Percentiles rank a stretch among this genome's conserved stretches.
Conservation (phyloP, 2,329 filamentous ascomycete genomes). For the Diaporthe aspalathi region DNA sequence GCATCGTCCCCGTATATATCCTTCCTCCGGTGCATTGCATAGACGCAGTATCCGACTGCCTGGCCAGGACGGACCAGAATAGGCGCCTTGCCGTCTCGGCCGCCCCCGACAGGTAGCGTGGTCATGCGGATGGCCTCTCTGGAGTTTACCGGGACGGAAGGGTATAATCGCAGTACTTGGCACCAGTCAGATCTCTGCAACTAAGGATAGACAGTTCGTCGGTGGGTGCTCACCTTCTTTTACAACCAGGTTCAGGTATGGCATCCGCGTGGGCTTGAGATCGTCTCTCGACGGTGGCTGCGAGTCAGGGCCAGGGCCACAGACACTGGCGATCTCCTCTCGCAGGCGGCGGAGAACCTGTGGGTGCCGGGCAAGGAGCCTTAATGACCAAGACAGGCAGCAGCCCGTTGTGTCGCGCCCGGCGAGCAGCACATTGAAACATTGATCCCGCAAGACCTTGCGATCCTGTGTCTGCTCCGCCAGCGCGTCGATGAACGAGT, state of each 20-base stretch:
- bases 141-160: constrained; percentile 50
- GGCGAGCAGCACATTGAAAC: constrained; percentile 43
- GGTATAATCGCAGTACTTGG: constrained; percentile 48
- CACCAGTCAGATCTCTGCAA: background rate
- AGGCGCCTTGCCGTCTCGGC: constrained; percentile 47
- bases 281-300: constrained; percentile 40
- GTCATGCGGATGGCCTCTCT: constrained; percentile 47
- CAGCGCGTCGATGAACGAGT: constrained; percentile 25
- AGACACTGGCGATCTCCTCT: constrained; percentile 40
- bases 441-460: constrained; percentile 42
- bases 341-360: constrained; percentile 40
- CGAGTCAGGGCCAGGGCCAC: constrained; percentile 31
- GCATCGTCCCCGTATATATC: constrained; percentile 52
- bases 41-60: constrained; percentile 46
- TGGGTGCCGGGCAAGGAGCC: constrained; percentile 43
- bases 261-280: constrained; percentile 38
- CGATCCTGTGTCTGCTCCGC: constrained; percentile 16
- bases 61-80: constrained; percentile 47
- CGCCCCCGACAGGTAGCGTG: constrained; percentile 52
- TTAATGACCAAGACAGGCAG: constrained; percentile 44
- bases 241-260: constrained; percentile 42
- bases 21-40: constrained; percentile 48
- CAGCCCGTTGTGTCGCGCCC: constrained; percentile 44
- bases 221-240: constrained; percentile 30
- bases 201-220: background rate